Conservation (phyloP, 352 stramenopile genomes). For the Phytophthora pini region DNA sequence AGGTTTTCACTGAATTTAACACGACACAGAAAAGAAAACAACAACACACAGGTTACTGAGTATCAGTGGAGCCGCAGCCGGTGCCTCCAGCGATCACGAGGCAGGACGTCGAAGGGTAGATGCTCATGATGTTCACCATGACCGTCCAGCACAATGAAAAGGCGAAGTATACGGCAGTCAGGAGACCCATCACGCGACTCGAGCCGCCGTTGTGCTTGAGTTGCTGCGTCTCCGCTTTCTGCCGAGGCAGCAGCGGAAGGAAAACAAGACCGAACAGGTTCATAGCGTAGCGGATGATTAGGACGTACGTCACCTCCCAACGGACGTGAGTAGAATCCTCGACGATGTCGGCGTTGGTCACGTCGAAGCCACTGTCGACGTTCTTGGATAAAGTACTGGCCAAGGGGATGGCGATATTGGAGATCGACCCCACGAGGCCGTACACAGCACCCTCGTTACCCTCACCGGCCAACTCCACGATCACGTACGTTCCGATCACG, state of each 20-base stretch:
- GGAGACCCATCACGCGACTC: conserved; percentile 36
- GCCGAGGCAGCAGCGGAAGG: conserved; percentile 46
- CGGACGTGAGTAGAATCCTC: conserved; percentile 41
- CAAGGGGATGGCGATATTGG: conserved; percentile 48
- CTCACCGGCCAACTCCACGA: conserved; percentile 53
- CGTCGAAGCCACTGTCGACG: conserved; percentile 45
- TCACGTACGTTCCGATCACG: conserved; percentile 49
- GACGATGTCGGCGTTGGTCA: conserved; percentile 51
- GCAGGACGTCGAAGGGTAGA: conserved; percentile 34
- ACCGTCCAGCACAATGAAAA: conserved; percentile 30
- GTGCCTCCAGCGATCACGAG: conserved; percentile 31
- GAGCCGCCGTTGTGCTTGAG: conserved; percentile 45
- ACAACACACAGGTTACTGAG: neutral
- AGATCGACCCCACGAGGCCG: conserved; percentile 49
- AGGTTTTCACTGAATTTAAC: neutral
- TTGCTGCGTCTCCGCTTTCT: conserved; percentile 54
- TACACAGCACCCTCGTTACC: conserved; percentile 58
- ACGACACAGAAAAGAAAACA: conserved; percentile 4
- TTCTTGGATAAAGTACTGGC: conserved; percentile 51
- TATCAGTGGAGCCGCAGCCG: conserved; percentile 20
- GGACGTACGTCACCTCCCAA: conserved; percentile 48
- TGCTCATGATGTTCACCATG: conserved; percentile 43
- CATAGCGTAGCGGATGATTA: conserved; percentile 50
- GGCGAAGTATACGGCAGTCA: conserved; percentile 43
- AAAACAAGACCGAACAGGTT: conserved; percentile 37